Evolutionary conservation across 371 early-diverging fungal species (phyloP), one percentile per base, ranked within the genome.

Genomic region (Apophysomyces trapeziformis): DNA sequence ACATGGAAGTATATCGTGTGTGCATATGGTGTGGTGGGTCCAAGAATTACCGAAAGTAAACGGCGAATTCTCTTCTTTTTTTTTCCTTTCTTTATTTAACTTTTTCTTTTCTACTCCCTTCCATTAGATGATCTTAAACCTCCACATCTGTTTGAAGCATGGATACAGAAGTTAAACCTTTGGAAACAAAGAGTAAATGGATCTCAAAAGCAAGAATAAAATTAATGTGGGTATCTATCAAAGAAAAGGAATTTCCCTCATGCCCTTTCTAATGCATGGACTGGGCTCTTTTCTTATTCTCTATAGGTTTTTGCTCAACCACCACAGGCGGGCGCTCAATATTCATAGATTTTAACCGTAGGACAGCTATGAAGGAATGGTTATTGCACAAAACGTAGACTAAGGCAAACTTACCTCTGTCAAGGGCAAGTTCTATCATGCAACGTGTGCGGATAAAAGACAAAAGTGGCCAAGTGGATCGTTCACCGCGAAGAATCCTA

Each of bases 391-490:
- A 8, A 26, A 14, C 26, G 7, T 39, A 45, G 7, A 16, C 11
- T 1, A 14, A 21, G n/a, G 4, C 6, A 26, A 3, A 38, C 61
- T 57, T 68, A 75, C 80, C 85, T 69, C 78, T 68, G 61, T 93
- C 89, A n/a, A 95, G 68, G 12, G 88, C 90, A 13, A 92, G 66
- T 70, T 95, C 95, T 65, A 94, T 85, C 74, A 79, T 84, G 54
- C 88, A 88, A n/a, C 95, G 75, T 60, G 89, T 86, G 38, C 80
- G 75, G 63, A 94, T 92, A 72, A 91, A 76, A 2, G 89, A 78
- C 18, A 95, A 65, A 58, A 87, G 77, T 5, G 93, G 95, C 94
- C 94, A 95, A 1, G 94, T 93, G 0, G 93, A 89, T 58, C 87
- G 84, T 68, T 93, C 92, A 35, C 95, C 95, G 69, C 93, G 92